phyloP scores from a whole-genome alignment of 2,329 filamentous ascomycete species.

The Rutstroemia sp. region DNA sequence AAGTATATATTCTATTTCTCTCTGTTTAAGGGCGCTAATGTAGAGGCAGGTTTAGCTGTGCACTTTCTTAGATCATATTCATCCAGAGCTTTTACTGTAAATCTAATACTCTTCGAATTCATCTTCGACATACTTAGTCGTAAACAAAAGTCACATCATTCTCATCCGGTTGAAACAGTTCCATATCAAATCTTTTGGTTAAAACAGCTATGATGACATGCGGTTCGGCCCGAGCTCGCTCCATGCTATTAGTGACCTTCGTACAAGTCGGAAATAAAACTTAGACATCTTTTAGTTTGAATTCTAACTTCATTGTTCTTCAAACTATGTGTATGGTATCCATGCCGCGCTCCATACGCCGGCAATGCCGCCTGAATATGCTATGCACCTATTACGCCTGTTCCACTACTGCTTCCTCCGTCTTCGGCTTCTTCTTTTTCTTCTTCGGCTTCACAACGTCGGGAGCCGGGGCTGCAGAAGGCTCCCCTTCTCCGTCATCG shows the following conservation, averaged over 20 bases:
- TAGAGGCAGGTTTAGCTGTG: too few relatives aligned
- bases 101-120: background rate
- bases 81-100: too few relatives aligned
- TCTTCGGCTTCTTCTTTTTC: conserved; percentile 36
- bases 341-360: conserved; percentile 9
- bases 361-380: conserved; percentile 5
- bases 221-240: too few relatives aligned
- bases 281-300: background rate
- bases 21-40: too few relatives aligned
- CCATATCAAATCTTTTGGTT: too few relatives aligned
- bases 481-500: conserved; percentile 19
- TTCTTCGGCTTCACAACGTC: conserved; percentile 35
- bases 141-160: too few relatives aligned
- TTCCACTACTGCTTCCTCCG: conserved; percentile 12
- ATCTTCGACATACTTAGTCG: background rate
- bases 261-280: background rate
- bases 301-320: background rate
- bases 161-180: too few relatives aligned
- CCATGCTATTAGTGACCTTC: too few relatives aligned
- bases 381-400: conserved; percentile 7
- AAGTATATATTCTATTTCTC: background rate
- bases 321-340: conserved; percentile 3
- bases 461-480: conserved; percentile 9
- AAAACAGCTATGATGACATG: too few relatives aligned
- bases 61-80: too few relatives aligned